Conservation (phyloP, 2,329 filamentous ascomycete species). For the Bertia moriformis region DNA sequence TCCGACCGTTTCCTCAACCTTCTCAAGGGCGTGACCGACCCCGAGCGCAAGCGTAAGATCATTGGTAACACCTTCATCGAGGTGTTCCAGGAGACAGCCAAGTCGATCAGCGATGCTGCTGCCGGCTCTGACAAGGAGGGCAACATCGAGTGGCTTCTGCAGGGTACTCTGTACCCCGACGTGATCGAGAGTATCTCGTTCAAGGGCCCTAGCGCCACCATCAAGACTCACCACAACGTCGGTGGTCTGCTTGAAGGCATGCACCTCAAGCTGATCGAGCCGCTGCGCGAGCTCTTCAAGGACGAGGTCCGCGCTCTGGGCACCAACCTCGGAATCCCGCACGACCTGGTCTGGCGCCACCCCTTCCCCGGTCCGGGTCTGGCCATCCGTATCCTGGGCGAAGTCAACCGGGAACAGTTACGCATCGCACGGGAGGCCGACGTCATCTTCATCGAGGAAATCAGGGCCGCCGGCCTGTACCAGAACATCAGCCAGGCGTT, state of each 20-base stretch:
- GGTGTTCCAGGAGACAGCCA: slow-evolving; percentile 67
- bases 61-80: slow-evolving; percentile 72
- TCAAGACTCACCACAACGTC: slow-evolving; percentile 31
- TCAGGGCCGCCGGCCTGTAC: slow-evolving; percentile 59
- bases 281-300: slow-evolving; percentile 68
- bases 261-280: slow-evolving; percentile 58
- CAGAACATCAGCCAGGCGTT: slow-evolving; percentile 36
- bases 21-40: slow-evolving; percentile 62
- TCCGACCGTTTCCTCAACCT: slow-evolving; percentile 62
- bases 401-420: slow-evolving; percentile 67
- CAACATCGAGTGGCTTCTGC: slow-evolving; percentile 72
- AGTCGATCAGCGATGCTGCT: slow-evolving; percentile 56
- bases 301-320: slow-evolving; percentile 64
- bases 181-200: slow-evolving; percentile 32
- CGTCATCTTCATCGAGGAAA: slow-evolving; percentile 64
- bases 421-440: slow-evolving; percentile 68
- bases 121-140: slow-evolving; percentile 53
- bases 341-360: slow-evolving; percentile 66
- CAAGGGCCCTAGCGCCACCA: slow-evolving; percentile 32
- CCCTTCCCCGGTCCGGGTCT: slow-evolving; percentile 64
- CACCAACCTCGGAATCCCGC: slow-evolving; percentile 53
- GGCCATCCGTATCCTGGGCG: slow-evolving; percentile 63
- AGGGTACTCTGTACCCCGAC: slow-evolving; percentile 63
- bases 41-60: slow-evolving; percentile 81
- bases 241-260: slow-evolving; percentile 21